phyloP scores from a whole-genome alignment of 306 rosid genomes.

The Betula pendula region DNA sequence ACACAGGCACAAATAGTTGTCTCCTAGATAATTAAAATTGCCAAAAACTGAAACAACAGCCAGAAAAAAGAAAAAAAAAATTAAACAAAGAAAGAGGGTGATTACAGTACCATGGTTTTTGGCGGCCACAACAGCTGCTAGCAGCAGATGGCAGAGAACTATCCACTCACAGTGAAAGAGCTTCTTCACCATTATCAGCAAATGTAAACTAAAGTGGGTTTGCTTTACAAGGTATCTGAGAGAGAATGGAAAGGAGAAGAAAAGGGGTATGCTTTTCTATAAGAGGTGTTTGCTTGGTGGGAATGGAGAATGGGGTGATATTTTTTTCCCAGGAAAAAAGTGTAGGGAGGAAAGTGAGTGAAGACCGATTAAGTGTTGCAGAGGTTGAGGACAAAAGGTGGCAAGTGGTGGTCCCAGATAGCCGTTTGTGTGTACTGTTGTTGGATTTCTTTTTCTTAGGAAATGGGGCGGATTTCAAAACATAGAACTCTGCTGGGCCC shows the following conservation, averaged over 20 bases:
- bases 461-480: slow-evolving; percentile 28
- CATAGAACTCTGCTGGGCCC: neutral
- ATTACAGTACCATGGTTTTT: slow-evolving; percentile 61
- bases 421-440: slow-evolving; percentile 50
- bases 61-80: too few species aligned
- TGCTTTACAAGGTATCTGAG: slow-evolving; percentile 27
- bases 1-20: neutral
- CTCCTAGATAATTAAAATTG: neutral
- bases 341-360: slow-evolving; percentile 32
- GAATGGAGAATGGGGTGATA: slow-evolving; percentile 5
- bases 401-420: slow-evolving; percentile 56
- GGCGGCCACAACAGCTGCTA: slow-evolving; percentile 62
- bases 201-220: slow-evolving; percentile 25
- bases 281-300: slow-evolving; percentile 13
- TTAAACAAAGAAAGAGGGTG: neutral
- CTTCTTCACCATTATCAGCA: slow-evolving; percentile 44
- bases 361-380: slow-evolving; percentile 32
- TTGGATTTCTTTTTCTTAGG: neutral
- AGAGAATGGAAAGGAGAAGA: slow-evolving; percentile 14
- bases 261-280: slow-evolving; percentile 13
- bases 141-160: slow-evolving; percentile 39
- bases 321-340: neutral
- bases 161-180: slow-evolving; percentile 35
- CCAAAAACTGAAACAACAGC: neutral
- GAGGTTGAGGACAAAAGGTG: slow-evolving; percentile 41